Conservation (phyloP, 2,329 filamentous ascomycete genomes). For the Xylariales sp. region DNA sequence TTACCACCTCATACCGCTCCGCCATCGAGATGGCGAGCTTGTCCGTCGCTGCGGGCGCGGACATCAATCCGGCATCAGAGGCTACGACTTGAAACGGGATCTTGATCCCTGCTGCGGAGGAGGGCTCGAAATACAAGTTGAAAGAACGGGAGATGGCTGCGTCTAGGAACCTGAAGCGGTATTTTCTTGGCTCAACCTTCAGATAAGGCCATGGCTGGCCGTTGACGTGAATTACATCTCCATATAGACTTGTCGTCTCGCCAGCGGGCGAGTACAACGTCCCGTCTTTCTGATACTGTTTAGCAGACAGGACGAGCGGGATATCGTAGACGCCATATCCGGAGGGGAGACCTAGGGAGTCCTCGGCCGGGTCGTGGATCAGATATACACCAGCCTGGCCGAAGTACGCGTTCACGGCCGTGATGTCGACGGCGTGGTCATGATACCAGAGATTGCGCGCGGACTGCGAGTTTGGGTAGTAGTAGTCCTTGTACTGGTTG, state of each 20-base stretch:
- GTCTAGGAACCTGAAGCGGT: constrained; percentile 51
- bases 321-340: constrained; percentile 49
- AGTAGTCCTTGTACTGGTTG: constrained; percentile 46
- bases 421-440: constrained; percentile 38
- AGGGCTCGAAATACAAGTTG: constrained; percentile 39
- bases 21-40: constrained; percentile 47
- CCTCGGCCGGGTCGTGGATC: constrained; percentile 44
- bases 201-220: constrained; percentile 55
- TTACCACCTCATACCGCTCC: constrained; percentile 53
- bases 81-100: constrained; percentile 49
- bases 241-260: constrained; percentile 44
- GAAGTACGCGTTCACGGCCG: constrained; percentile 50
- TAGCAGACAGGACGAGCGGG: constrained; percentile 43
- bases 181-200: constrained; percentile 56
- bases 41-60: constrained; percentile 35
- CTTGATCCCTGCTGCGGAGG: constrained; percentile 21
- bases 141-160: constrained; percentile 44
- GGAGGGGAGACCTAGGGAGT: constrained; percentile 42
- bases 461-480: constrained; percentile 52
- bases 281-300: constrained; percentile 47
- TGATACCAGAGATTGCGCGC: constrained; percentile 56
- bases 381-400: constrained; percentile 55
- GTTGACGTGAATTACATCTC: constrained; percentile 55
- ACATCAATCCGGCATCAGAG: constrained; percentile 49
- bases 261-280: constrained; percentile 40